Percentiles rank a stretch among this genome's conserved stretches.
Conservation (phyloP, 352 stramenopile genomes). For the Pythium vanterpoolii region DNA sequence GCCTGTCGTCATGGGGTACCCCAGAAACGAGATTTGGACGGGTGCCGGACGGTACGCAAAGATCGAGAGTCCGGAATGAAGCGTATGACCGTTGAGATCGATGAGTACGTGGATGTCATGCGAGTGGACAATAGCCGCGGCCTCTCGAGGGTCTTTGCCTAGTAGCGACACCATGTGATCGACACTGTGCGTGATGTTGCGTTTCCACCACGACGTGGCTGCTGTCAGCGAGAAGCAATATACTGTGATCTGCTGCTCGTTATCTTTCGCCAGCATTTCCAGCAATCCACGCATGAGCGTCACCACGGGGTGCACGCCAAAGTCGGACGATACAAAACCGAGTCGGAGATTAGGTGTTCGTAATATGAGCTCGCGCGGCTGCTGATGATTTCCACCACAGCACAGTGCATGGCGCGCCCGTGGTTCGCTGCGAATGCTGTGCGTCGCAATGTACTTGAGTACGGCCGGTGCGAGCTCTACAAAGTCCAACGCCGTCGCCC, state of each 20-base stretch:
- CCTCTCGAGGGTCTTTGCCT: slow-evolving; percentile 45
- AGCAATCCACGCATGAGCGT: slow-evolving; percentile 66
- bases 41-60: slow-evolving; percentile 58
- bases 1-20: slow-evolving; percentile 75
- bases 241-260: slow-evolving; percentile 35
- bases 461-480: slow-evolving; percentile 31
- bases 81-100: slow-evolving; percentile 83
- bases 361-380: slow-evolving; percentile 12
- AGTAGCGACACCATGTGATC: slow-evolving; percentile 67
- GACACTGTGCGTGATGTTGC: slow-evolving; percentile 70
- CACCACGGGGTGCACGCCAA: slow-evolving; percentile 76
- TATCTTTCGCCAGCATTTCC: slow-evolving; percentile 32
- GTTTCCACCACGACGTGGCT: slow-evolving; percentile 69
- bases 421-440: background rate
- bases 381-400: background rate
- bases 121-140: slow-evolving; percentile 46
- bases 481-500: slow-evolving; percentile 45
- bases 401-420: slow-evolving; percentile 2
- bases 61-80: slow-evolving; percentile 67
- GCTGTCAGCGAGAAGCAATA: slow-evolving; percentile 72
- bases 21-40: slow-evolving; percentile 70
- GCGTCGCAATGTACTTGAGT: slow-evolving; percentile 22
- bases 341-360: slow-evolving; percentile 36
- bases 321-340: slow-evolving; percentile 81
- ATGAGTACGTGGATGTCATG: slow-evolving; percentile 72